phyloP scores from a whole-genome alignment of 805 yeast genomes.

The Starmera dryadoides region DNA sequence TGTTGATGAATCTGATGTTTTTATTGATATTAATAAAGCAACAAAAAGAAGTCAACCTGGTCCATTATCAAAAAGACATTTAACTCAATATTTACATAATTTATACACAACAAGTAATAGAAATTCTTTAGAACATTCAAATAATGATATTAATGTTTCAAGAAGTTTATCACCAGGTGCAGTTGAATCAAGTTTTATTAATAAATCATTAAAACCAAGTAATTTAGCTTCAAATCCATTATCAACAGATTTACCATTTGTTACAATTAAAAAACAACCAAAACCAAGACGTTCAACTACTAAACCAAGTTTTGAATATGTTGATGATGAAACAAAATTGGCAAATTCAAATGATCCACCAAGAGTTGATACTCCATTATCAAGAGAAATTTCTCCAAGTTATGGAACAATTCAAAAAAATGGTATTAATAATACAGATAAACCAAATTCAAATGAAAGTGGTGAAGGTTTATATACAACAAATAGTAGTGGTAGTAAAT shows the following conservation, averaged over 20 bases:
- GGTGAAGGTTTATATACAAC: too few species aligned
- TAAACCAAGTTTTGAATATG: slow-evolving; percentile 12
- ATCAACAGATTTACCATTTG: slow-evolving; percentile 55
- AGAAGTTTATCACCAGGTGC: neutral
- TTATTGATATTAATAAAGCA: slow-evolving; percentile 81
- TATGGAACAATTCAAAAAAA: slow-evolving; percentile 18
- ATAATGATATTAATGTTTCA: neutral
- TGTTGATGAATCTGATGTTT: slow-evolving; percentile 93
- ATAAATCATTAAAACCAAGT: slow-evolving; percentile 22
- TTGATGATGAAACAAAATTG: slow-evolving; percentile 5
- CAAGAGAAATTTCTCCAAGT: slow-evolving; percentile 13
- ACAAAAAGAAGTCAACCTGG: slow-evolving; percentile 75
- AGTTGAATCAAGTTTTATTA: neutral
- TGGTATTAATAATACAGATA: slow-evolving; percentile 10
- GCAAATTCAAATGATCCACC: slow-evolving; percentile 7
- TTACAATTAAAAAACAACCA: slow-evolving; percentile 60
- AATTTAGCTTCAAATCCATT: slow-evolving; percentile 69
- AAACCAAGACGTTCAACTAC: slow-evolving; percentile 9
- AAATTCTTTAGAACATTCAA: slow-evolving; percentile 29
- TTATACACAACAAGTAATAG: slow-evolving; percentile 42
- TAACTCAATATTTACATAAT: slow-evolving; percentile 61
- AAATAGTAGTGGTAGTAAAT: too few species aligned
- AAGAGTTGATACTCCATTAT: slow-evolving; percentile 1
- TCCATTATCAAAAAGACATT: slow-evolving; percentile 62
- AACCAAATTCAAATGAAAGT: slow-evolving; percentile 9